Conservation (phyloP, 2,329 filamentous ascomycete species). For the Fonsecaea multimorphosa region DNA sequence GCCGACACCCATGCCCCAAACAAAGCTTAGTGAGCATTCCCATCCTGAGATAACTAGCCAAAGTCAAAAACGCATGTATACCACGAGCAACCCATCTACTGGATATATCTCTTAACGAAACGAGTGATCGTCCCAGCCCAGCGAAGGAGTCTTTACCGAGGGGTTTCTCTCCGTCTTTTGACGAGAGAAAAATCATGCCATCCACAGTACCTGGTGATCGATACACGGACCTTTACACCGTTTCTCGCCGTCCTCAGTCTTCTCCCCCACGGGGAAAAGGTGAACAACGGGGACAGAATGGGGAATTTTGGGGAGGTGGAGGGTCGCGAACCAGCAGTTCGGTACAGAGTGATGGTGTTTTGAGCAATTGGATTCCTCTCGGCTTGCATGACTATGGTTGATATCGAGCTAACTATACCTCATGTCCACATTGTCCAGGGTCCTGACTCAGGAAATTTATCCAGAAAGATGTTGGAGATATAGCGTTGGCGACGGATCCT, state of each 20-base stretch:
- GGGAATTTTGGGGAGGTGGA: background rate
- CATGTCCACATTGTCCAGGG: background rate
- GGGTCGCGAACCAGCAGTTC: background rate
- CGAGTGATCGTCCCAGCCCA: background rate
- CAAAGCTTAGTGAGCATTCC: too few relatives aligned
- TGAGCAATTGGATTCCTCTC: background rate
- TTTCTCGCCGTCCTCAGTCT: background rate
- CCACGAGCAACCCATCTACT: background rate
- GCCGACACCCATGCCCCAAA: too few relatives aligned
- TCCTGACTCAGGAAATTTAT: background rate
- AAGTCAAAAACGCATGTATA: background rate
- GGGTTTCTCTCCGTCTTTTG: conserved; percentile 2
- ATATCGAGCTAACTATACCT: background rate
- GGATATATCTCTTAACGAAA: too few relatives aligned
- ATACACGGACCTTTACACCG: background rate
- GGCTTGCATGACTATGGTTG: background rate
- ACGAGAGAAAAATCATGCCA: background rate
- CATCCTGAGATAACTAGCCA: too few relatives aligned
- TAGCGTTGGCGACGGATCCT: background rate
- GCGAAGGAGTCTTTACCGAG: conserved; percentile 3
- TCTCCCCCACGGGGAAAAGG: conserved; percentile 6
- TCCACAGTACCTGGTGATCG: background rate
- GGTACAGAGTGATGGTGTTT: background rate
- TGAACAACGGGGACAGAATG: background rate
- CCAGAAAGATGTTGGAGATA: background rate